Base-by-base conservation (phyloP, 148 eudicot genomes). In the Amaranthus hypochondriacus region DNA sequence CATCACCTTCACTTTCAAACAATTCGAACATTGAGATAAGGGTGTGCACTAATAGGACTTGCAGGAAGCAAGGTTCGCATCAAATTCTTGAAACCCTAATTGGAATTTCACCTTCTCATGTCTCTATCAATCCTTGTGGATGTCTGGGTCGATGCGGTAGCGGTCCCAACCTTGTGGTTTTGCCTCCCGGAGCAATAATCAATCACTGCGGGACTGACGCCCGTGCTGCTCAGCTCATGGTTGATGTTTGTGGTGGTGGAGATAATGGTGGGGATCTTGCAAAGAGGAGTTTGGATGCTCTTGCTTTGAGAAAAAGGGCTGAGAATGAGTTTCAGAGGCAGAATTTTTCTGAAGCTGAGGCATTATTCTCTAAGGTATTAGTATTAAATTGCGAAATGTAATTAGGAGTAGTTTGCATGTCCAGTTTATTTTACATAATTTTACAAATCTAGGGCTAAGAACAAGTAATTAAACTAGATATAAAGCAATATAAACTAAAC, bases 251-350 rank as follows among this genome's bases (percentile, higher is more conserved):
- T 52, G 88, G 90, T 4, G 85, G 75, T 0, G 70, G 42, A 78
- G 71, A 5, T 21, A 44, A 8, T 80, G 78, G 61, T 47, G 54
- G 2, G 56, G 82, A 6, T 54, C 68, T 51, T 71, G 81, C 56
- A 46, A 66, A 50, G 21, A 83, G 77, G 82, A 86, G 91, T 61
- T 78, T 93, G 87, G 80, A 86, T 8, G 90, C 90, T 3, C 85
- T 93, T 54, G 96, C 92, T 10, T 78, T 93, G 84, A 83, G 89
- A 82, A 89, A 91, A 75, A 87, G 85, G 70, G 96, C 89, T 4
- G 90, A 89, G 56, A 73, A 74, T 47, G 88, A 89, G 80, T 55
- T 82, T 59, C 70, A 60, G 2, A 68, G 60, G 4, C 86, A 80
- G 9, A 70, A 80, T 73, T 86, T 75, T 42, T 64, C 68, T 11